phyloP scores from a whole-genome alignment of 2,329 filamentous ascomycete genomes.

The Ophiosphaerella narmari region DNA sequence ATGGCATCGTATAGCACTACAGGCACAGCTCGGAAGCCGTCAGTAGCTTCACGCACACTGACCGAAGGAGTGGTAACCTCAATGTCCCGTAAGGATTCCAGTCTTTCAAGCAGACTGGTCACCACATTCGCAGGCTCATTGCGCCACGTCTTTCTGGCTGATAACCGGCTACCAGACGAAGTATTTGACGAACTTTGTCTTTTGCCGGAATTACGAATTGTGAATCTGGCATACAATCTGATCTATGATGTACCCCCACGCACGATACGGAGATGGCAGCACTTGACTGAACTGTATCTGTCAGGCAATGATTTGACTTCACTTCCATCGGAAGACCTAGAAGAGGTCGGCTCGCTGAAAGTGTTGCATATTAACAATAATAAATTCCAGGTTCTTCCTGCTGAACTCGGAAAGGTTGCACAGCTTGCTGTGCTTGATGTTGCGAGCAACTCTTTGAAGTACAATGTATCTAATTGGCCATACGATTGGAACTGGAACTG shows the following conservation, averaged over 20 bases:
- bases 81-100: constrained; percentile 81
- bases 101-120: constrained; percentile 75
- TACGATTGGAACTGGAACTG: constrained; percentile 99
- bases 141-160: constrained; percentile 82
- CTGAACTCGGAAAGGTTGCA: constrained; percentile 91
- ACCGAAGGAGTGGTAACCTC: constrained; percentile 64
- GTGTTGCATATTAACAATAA: constrained; percentile 96
- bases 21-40: constrained; percentile 69
- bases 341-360: constrained; percentile 84
- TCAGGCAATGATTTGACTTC: constrained; percentile 94
- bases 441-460: constrained; percentile 92
- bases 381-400: constrained; percentile 94
- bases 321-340: constrained; percentile 89
- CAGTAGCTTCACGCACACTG: constrained; percentile 71
- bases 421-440: constrained; percentile 92
- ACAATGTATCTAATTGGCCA: constrained; percentile 98
- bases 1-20: constrained; percentile 74
- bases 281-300: constrained; percentile 88
- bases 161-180: constrained; percentile 93
- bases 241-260: constrained; percentile 89
- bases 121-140: constrained; percentile 89
- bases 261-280: constrained; percentile 85
- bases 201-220: constrained; percentile 79
- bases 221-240: constrained; percentile 95
- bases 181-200: constrained; percentile 90